Base-by-base conservation (phyloP, 352 stramenopile genomes). In the Globisporangium yorkense region DNA sequence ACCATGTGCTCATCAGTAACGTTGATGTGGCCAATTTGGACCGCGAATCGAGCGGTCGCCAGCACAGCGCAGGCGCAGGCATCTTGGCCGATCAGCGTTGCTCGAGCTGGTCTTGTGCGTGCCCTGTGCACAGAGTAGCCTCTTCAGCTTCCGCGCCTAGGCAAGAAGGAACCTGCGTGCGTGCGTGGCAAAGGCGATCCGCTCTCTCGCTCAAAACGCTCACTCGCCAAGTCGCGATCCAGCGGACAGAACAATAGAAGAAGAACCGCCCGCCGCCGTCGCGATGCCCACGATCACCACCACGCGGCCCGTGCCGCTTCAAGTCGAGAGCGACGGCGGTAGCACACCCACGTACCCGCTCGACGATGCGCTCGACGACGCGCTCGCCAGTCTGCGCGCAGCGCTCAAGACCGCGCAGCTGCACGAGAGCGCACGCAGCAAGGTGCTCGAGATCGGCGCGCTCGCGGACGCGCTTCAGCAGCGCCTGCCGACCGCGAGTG, bases 391-490 rank as follows among this genome's bases (percentile, higher is more conserved):
- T n/a, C 21, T 64, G 18, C 61, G 57, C 5, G 18, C 49, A 8
- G 44, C 63, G 10, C 12, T 67, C 24, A 59, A 67, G 21, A 35
- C 40, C 9, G 56, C 56, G 35, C 76, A 86, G 66, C 54, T 47
- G 37, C 54, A 48, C 8, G 46, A 35, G 16, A 39, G 48, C 18
- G 21, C 47, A 15, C 29, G 46, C 20, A 53, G 40, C 40, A 66
- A 62, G 29, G 54, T 62, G 21, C 37, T 41, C 5, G 60, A 61
- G 44, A 50, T 61, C 40, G 46, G 31, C 8, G 41, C 47, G 24
- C 31, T 61, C 27, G 60, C 60, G 2, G 35, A 13, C 24, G 60
- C 79, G 54, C 49, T 88, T n/a, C 66, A 66, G 33, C 57, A 57
- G 46, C 74, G 43, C 50, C 50, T 57, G 24, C 54, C 56, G 41